Evolutionary conservation across 2,329 filamentous ascomycete species (phyloP).

Genomic region (Aspergillus japonicus): DNA sequence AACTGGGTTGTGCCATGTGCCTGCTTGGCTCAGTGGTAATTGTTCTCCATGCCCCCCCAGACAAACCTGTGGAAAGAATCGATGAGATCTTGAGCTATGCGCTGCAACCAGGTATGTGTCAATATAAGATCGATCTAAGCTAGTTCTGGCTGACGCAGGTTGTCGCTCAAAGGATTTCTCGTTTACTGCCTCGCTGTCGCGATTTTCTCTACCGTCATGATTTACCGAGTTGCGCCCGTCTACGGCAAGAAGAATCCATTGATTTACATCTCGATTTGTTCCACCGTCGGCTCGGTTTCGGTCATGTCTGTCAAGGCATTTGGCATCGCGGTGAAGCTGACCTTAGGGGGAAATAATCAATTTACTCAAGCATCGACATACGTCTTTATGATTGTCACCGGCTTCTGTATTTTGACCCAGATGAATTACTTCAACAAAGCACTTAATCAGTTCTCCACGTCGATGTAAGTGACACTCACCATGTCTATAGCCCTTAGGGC

Average conservation of each 20-base stretch:
- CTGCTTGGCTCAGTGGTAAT: slow-evolving; percentile 96
- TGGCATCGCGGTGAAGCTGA: slow-evolving; percentile 94
- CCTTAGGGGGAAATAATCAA: slow-evolving; percentile 89
- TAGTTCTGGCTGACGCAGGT: not conserved
- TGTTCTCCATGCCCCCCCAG: slow-evolving; percentile 91
- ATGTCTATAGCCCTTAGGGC: too few relatives aligned
- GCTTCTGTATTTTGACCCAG: slow-evolving; percentile 92
- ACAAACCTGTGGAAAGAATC: slow-evolving; percentile 85
- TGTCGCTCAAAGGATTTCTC: slow-evolving; percentile 69
- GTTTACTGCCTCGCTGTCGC: slow-evolving; percentile 78
- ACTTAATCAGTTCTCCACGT: slow-evolving; percentile 91
- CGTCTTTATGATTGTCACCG: slow-evolving; percentile 90
- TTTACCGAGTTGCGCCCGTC: slow-evolving; percentile 85
- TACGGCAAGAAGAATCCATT: slow-evolving; percentile 95
- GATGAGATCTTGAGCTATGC: slow-evolving; percentile 90
- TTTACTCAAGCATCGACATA: slow-evolving; percentile 95
- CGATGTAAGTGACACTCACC: slow-evolving; percentile 68
- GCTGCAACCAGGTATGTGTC: slow-evolving; percentile 74
- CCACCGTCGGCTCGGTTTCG: slow-evolving; percentile 91
- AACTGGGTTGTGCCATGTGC: slow-evolving; percentile 93
- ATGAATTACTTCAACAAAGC: slow-evolving; percentile 99
- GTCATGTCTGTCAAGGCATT: slow-evolving; percentile 99
- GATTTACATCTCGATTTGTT: slow-evolving; percentile 96
- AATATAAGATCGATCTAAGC: not conserved
- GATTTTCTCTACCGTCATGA: slow-evolving; percentile 87